Conservation (phyloP, 2,329 filamentous ascomycete species). For the Fusarium sp. region DNA sequence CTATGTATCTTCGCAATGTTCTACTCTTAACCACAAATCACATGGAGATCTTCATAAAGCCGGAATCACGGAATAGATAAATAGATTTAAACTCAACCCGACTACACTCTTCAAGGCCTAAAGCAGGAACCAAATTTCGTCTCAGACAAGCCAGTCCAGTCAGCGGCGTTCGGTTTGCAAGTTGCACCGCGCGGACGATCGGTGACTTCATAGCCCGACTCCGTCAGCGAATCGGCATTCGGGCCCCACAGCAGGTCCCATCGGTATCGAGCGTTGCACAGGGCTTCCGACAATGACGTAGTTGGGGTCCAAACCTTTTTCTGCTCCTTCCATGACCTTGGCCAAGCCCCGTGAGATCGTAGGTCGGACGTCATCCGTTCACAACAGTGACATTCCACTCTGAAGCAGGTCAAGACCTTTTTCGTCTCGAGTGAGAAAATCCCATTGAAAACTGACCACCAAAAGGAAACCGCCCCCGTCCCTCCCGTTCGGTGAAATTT, state of each 20-base stretch:
- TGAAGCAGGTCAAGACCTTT: neutral
- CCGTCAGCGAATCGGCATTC: neutral
- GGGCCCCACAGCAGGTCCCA: neutral
- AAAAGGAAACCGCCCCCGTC: neutral
- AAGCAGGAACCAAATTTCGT: neutral
- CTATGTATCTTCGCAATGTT: too few relatives aligned
- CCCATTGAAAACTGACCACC: neutral
- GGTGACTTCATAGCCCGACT: slow-evolving; percentile 30
- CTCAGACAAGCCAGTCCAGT: neutral
- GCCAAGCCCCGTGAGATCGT: slow-evolving; percentile 3
- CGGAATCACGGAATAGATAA: neutral
- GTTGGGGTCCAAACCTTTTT: slow-evolving; percentile 16
- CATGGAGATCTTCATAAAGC: neutral
- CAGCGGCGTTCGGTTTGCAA: neutral
- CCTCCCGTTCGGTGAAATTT: slow-evolving; percentile 1
- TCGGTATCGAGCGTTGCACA: neutral
- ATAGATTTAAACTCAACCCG: slow-evolving; percentile 13
- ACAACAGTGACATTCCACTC: slow-evolving; percentile 9
- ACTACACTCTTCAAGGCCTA: neutral
- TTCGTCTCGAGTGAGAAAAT: neutral
- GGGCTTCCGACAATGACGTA: slow-evolving; percentile 27
- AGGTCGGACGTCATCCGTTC: slow-evolving; percentile 30
- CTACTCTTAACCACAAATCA: neutral
- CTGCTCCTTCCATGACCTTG: slow-evolving; percentile 15
- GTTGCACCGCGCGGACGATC: slow-evolving; percentile 21